phyloP scores from a whole-genome alignment of 306 rosid genomes.

The Citrullus mucosospermus region DNA sequence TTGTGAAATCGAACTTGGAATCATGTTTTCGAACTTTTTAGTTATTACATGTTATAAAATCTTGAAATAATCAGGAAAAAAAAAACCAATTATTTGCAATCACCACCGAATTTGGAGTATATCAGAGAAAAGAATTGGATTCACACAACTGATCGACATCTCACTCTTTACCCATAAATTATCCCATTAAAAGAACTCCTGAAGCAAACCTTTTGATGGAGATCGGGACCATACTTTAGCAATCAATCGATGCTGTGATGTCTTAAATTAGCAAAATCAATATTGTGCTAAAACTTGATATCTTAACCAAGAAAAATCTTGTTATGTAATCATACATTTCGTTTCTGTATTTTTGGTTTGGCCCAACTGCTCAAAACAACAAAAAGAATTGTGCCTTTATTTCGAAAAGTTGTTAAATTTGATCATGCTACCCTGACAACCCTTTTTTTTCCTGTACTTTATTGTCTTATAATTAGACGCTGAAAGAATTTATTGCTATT shows the following conservation, averaged over 20 bases:
- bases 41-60: not conserved
- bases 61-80: not conserved
- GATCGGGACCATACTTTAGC: not conserved
- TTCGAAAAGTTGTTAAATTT: not conserved
- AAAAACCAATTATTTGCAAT: not conserved
- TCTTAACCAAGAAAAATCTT: not conserved
- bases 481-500: conserved; percentile 55
- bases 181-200: not conserved
- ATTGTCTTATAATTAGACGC: conserved; percentile 30
- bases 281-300: not conserved
- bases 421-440: not conserved
- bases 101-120: not conserved
- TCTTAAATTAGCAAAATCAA: not conserved
- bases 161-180: conserved; percentile 1
- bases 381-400: not conserved
- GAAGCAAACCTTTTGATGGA: not conserved
- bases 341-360: not conserved
- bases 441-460: not conserved
- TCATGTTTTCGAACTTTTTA: not conserved
- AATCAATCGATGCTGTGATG: not conserved
- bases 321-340: not conserved
- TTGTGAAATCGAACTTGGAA: not conserved
- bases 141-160: not conserved
- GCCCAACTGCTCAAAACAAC: not conserved
- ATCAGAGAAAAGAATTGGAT: not conserved